A percentile compares a stretch with the other conserved stretches of the same genome.
Conservation (phyloP, 2,329 filamentous ascomycete species). For the Ciborinia camelliae region DNA sequence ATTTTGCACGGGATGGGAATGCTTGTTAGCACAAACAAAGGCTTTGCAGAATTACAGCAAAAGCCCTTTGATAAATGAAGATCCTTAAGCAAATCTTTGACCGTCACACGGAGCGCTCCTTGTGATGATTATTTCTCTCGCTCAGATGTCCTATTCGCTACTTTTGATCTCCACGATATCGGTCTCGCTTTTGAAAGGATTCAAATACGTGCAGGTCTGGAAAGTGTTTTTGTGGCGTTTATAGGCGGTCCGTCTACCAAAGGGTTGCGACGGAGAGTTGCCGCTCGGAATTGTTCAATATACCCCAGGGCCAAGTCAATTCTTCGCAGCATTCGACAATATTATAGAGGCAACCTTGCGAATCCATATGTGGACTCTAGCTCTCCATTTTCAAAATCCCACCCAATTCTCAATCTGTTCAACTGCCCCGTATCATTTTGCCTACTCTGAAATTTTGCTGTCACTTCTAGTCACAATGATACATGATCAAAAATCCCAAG, state of each 20-base stretch:
- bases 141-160: not conserved
- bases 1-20: conserved; percentile 37
- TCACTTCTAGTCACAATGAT: not conserved
- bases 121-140: conserved; percentile 15
- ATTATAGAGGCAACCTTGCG: not conserved
- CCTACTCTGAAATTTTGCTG: not conserved
- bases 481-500: not conserved
- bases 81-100: conserved; percentile 25
- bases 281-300: not conserved
- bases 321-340: not conserved
- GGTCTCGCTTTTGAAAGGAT: not conserved
- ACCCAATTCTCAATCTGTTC: not conserved
- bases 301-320: not conserved
- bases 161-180: conserved; percentile 1
- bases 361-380: not conserved
- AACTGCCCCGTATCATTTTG: not conserved
- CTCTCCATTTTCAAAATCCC: not conserved
- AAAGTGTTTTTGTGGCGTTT: not conserved
- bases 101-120: conserved; percentile 11
- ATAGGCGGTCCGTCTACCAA: conserved; percentile 1
- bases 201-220: not conserved
- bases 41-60: conserved; percentile 36
- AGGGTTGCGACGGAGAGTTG: not conserved
- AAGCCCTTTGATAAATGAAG: conserved; percentile 38
- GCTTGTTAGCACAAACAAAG: conserved; percentile 36